Evolutionary conservation across 129 eudicot species (phyloP).

Genomic region (Flaveria bidentis): DNA sequence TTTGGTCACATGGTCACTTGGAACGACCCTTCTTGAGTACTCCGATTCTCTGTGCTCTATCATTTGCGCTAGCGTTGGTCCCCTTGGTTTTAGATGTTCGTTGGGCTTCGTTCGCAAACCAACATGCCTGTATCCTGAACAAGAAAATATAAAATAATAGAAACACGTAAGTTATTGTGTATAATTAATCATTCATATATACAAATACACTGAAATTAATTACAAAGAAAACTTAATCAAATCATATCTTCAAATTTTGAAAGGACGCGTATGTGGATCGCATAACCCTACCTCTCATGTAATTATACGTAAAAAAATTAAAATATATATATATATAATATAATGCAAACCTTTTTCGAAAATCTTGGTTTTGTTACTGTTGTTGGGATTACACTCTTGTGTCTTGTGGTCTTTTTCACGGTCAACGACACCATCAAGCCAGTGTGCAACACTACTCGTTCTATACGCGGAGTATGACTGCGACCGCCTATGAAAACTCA

Average conservation of each 20-base stretch:
- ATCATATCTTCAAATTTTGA: too few relatives aligned
- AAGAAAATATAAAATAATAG: background rate
- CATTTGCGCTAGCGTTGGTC: constrained; percentile 32
- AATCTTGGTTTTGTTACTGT: background rate
- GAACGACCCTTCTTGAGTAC: constrained; percentile 39
- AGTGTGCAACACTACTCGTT: constrained; percentile 24
- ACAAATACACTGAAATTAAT: too few relatives aligned
- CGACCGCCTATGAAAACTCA: constrained; percentile 54
- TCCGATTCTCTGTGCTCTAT: constrained; percentile 39
- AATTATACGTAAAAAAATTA: too few relatives aligned
- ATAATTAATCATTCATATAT: too few relatives aligned
- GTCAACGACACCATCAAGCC: constrained; percentile 25
- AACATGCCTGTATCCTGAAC: constrained; percentile 3
- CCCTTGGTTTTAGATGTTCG: constrained; percentile 20
- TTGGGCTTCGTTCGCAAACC: background rate
- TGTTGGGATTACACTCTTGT: constrained; percentile 11
- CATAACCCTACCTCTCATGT: too few relatives aligned
- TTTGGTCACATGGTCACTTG: constrained; percentile 27
- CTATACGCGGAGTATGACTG: constrained; percentile 57
- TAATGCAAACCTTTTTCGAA: constrained; percentile 17
- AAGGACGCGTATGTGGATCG: too few relatives aligned
- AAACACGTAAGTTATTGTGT: too few relatives aligned
- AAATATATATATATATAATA: background rate
- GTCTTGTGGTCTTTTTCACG: constrained; percentile 13
- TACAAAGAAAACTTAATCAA: too few relatives aligned